A percentile compares a stretch with the other conserved stretches of the same genome.
These are phyloP conservation scores for Durotheca rogersii DNA, from an alignment of 495 filamentous ascomycete species.

Conservation along the genomic window DNA sequence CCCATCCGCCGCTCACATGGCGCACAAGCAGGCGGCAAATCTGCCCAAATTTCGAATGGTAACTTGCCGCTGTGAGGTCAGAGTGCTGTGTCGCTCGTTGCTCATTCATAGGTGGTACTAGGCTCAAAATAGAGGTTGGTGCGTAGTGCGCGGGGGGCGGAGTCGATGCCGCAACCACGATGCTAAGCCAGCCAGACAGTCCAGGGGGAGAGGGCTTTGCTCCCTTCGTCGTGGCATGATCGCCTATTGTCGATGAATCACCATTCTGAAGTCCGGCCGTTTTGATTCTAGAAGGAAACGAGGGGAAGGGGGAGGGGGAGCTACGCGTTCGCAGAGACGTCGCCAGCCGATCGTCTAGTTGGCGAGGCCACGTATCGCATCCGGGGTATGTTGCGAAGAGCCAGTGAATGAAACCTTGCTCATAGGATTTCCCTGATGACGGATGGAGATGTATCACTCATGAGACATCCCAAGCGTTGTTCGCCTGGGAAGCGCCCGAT, in stretches of 20 bases:
- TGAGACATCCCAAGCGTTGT: slow-evolving; percentile 12
- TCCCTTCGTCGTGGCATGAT: slow-evolving; percentile 21
- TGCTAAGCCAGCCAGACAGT: background rate
- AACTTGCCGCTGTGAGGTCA: no score
- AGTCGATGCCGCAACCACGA: slow-evolving; percentile 6
- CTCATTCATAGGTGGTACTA: background rate
- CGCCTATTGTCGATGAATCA: slow-evolving; percentile 13
- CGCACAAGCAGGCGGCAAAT: no score
- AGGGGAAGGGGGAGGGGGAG: no score
- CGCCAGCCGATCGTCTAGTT: background rate
- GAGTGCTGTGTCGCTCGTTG: background rate
- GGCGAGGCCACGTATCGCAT: slow-evolving; percentile 1
- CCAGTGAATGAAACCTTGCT: slow-evolving; percentile 3
- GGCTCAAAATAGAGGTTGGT: background rate
- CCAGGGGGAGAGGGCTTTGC: slow-evolving; percentile 6
- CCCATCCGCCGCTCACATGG: no score
- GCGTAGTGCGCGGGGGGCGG: slow-evolving; percentile 1
- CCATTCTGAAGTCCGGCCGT: background rate
- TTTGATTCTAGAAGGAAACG: background rate
- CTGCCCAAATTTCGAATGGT: no score
- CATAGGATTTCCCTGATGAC: slow-evolving; percentile 14
- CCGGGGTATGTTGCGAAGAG: slow-evolving; percentile 1
- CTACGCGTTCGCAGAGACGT: background rate
- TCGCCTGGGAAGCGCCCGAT: slow-evolving; percentile 21
- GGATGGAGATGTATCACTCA: no score